A percentile compares a stretch with the other conserved stretches of the same genome.
phyloP scores from a whole-genome alignment of 83 land plant species.

The Picea abies region DNA sequence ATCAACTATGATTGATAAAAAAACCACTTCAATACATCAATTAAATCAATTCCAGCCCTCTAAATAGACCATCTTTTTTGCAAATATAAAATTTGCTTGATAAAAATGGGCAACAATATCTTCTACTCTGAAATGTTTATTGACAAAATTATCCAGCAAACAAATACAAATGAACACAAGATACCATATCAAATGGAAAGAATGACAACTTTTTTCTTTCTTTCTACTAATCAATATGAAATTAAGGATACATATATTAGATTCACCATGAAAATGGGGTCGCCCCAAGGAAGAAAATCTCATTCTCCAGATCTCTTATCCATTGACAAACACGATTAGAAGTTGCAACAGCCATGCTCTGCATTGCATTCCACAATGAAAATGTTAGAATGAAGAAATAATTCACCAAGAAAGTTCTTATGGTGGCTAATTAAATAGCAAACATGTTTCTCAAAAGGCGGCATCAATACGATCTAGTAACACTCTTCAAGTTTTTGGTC shows the following conservation, averaged over 20 bases:
- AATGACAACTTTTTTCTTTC: neutral
- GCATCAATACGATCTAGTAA: neutral
- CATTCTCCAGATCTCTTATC: slow-evolving; percentile 94
- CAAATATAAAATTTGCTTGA: neutral
- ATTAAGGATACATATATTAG: neutral
- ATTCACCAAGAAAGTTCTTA: neutral
- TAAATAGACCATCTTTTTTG: neutral
- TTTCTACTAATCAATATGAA: neutral
- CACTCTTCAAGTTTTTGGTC: neutral
- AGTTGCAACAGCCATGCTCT: slow-evolving; percentile 81
- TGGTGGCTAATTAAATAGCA: neutral
- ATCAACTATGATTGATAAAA: neutral
- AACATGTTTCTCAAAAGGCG: neutral
- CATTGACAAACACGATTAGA: slow-evolving; percentile 97
- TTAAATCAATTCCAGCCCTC: neutral
- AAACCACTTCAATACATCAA: neutral
- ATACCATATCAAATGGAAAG: neutral
- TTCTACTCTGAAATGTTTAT: neutral
- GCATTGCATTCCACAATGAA: slow-evolving; percentile 21
- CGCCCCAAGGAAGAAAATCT: slow-evolving; percentile 87
- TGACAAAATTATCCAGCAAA: neutral
- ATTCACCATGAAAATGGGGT: slow-evolving; percentile 94
- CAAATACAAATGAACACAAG: neutral
- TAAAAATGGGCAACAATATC: neutral
- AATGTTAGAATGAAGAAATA: neutral